A percentile compares a stretch with the other conserved stretches of the same genome.
Conservation (phyloP, 352 stramenopile genomes). For the Pythium dissotocum region DNA sequence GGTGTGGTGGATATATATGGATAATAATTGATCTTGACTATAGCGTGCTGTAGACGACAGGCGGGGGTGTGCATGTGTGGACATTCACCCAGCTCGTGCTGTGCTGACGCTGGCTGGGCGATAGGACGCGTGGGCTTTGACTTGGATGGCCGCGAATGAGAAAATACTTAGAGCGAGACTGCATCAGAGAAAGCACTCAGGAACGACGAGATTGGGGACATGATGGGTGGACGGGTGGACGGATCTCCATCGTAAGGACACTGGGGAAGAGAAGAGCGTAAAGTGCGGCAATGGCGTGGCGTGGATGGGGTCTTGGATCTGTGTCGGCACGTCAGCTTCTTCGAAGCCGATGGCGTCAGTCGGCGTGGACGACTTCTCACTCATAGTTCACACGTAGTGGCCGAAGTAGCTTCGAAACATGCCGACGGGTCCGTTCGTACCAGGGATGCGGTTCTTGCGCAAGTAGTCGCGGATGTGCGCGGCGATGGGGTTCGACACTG, state of each 20-base stretch:
- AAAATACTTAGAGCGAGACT: not conserved
- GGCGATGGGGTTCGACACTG: conserved; percentile 11
- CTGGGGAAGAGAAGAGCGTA: too few relatives aligned
- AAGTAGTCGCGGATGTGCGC: conserved; percentile 16
- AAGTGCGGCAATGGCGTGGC: too few relatives aligned
- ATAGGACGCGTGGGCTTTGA: too few relatives aligned
- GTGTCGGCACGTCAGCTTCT: not conserved
- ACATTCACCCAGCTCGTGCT: too few relatives aligned
- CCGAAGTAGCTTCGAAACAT: conserved; percentile 4
- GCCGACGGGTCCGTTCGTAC: not conserved
- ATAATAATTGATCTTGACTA: not conserved
- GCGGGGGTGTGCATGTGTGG: too few relatives aligned
- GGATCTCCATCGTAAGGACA: not conserved
- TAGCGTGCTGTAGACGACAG: not conserved
- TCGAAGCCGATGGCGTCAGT: not conserved
- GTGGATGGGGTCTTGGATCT: not conserved
- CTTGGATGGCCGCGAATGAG: too few relatives aligned
- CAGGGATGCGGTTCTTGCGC: conserved; percentile 12
- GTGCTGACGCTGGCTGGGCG: too few relatives aligned
- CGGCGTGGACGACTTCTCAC: not conserved
- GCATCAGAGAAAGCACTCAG: not conserved
- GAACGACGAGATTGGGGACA: not conserved
- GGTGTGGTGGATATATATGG: too few relatives aligned
- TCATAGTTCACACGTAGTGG: conserved; percentile 5
- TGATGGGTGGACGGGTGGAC: not conserved